These are phyloP conservation scores for Cordyceps cateniannulata DNA, from an alignment of 2,329 filamentous ascomycete species.

Conservation along the genomic window DNA sequence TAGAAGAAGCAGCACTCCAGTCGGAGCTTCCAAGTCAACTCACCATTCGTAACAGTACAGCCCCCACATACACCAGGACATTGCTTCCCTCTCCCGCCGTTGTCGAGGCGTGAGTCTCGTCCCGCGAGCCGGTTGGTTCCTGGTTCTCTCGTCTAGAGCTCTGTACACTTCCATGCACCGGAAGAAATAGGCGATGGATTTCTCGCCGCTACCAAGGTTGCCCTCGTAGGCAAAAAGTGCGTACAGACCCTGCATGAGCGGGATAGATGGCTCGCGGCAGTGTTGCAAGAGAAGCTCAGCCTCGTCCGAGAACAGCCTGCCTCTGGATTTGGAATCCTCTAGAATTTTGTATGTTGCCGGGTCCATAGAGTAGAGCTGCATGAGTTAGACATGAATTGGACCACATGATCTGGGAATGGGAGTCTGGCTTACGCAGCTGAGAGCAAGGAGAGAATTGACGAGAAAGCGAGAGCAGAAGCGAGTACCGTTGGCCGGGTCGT, in stretches of 20 bases:
- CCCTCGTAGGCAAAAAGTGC: background rate
- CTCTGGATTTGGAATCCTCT: background rate
- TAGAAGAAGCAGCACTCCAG: background rate
- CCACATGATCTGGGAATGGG: too few species aligned
- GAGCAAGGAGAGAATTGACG: background rate
- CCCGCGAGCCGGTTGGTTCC: background rate
- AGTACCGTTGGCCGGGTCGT: background rate
- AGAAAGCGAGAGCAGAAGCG: background rate
- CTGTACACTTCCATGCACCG: background rate
- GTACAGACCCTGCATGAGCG: background rate
- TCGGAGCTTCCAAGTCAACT: background rate
- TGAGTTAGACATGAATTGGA: background rate
- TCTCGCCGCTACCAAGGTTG: background rate
- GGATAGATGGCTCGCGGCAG: background rate
- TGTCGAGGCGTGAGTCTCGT: background rate
- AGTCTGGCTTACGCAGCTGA: background rate
- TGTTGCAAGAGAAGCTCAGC: background rate
- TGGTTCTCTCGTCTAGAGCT: background rate
- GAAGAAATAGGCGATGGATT: background rate
- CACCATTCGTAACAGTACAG: background rate
- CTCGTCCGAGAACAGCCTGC: background rate
- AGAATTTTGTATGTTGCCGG: background rate
- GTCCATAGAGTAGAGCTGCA: background rate
- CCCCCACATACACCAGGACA: background rate
- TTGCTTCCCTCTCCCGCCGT: background rate